These are phyloP conservation scores for Hydnomerulius pinastri DNA, from an alignment of 768 basidiomycete species.

Conservation along the genomic window DNA sequence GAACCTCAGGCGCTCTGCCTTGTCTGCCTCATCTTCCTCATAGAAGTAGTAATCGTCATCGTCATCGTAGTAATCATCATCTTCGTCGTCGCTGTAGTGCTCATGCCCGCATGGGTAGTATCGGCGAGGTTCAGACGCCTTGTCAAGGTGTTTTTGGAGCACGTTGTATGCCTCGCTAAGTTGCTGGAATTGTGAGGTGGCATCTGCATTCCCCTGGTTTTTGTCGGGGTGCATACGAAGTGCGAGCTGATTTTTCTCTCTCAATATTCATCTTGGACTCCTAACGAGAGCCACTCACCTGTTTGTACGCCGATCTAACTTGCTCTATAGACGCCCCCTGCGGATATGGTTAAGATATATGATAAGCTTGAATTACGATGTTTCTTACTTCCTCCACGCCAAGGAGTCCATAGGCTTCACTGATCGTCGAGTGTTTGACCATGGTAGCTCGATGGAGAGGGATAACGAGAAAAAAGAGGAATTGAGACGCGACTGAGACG, in stretches of 20 bases:
- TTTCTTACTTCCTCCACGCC: conserved; percentile 54
- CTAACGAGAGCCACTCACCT: conserved; percentile 40
- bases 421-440: conserved; percentile 37
- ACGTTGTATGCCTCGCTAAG: conserved; percentile 69
- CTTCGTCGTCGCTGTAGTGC: conserved; percentile 43
- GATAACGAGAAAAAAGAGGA: conserved; percentile 9
- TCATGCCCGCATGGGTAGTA: conserved; percentile 11
- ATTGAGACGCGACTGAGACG: conserved; percentile 29
- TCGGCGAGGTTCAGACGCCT: conserved; percentile 25
- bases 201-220: conserved; percentile 63
- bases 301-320: conserved; percentile 71
- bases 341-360: conserved; percentile 11
- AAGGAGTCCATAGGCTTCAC: conserved; percentile 44
- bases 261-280: conserved; percentile 1
- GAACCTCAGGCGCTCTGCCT: conserved; percentile 38
- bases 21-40: conserved; percentile 34
- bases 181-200: conserved; percentile 69
- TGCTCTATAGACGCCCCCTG: conserved; percentile 63
- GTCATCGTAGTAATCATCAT: conserved; percentile 31
- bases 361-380: neutral
- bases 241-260: conserved; percentile 45
- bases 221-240: conserved; percentile 77
- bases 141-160: conserved; percentile 56
- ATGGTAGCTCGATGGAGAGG: conserved; percentile 25
- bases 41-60: conserved; percentile 31